These are phyloP conservation scores for Aspergillus oerlinghausenensis DNA, from an alignment of 2,329 filamentous ascomycete species.

Conservation along the genomic window DNA sequence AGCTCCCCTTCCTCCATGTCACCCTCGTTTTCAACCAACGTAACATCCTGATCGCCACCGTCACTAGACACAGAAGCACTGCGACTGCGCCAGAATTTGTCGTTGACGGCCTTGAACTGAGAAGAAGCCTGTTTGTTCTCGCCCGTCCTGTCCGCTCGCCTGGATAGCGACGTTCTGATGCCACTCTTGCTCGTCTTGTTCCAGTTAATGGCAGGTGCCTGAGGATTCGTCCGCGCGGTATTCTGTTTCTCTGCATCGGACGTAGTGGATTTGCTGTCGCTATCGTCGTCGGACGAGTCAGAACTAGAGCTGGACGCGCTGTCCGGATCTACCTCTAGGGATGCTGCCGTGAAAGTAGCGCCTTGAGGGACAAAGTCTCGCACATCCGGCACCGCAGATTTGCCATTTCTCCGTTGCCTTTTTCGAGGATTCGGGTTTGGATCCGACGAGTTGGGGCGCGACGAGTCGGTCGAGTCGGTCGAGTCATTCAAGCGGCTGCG, in stretches of 20 bases:
- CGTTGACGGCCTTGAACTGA: slow-evolving; percentile 34
- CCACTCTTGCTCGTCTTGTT: slow-evolving; percentile 40
- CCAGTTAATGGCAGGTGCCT: slow-evolving; percentile 37
- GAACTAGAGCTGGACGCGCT: slow-evolving; percentile 29
- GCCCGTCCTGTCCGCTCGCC: slow-evolving; percentile 17
- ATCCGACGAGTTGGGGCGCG: slow-evolving; percentile 21
- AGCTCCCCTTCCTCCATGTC: slow-evolving; percentile 27
- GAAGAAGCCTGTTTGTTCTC: slow-evolving; percentile 14
- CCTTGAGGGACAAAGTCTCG: slow-evolving; percentile 37
- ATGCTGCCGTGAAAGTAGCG: slow-evolving; percentile 29
- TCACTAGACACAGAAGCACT: slow-evolving; percentile 29
- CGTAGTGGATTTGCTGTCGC: slow-evolving; percentile 8
- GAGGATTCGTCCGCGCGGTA: slow-evolving; percentile 11
- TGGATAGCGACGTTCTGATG: slow-evolving; percentile 41
- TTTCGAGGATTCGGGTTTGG: slow-evolving; percentile 21
- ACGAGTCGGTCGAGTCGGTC: slow-evolving; percentile 13
- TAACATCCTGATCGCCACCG: slow-evolving; percentile 4
- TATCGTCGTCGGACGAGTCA: slow-evolving; percentile 13
- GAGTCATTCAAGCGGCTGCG: slow-evolving; percentile 24
- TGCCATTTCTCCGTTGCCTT: slow-evolving; percentile 24
- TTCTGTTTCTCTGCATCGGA: slow-evolving; percentile 12
- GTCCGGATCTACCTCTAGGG: slow-evolving; percentile 30
- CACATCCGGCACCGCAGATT: slow-evolving; percentile 19
- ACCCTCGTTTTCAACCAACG: slow-evolving; percentile 8
- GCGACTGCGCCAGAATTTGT: slow-evolving; percentile 34